Conservation (phyloP, 768 basidiomycete genomes). For the Cubamyces sp. region DNA sequence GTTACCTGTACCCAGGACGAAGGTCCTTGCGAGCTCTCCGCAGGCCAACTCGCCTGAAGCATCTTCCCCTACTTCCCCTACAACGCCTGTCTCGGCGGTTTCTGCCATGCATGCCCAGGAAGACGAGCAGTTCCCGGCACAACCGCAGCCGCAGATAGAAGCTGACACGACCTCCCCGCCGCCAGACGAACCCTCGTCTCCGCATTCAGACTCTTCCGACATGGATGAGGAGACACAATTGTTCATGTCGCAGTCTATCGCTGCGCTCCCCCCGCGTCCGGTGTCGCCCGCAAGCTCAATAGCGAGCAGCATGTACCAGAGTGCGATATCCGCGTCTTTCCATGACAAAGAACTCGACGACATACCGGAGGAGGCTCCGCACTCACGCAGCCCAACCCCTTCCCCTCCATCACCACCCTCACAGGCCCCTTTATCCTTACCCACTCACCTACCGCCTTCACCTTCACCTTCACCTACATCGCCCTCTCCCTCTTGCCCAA, state of each 20-base stretch:
- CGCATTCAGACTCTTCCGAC: slow-evolving; percentile 44
- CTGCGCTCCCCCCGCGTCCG: slow-evolving; percentile 49
- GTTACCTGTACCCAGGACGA: slow-evolving; percentile 12
- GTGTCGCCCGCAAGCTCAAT: slow-evolving; percentile 45
- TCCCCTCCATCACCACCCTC: neutral
- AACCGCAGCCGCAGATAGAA: too few relatives aligned
- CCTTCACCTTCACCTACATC: too few relatives aligned
- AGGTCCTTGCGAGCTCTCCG: too few relatives aligned
- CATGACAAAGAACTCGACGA: slow-evolving; percentile 6
- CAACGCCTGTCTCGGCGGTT: neutral
- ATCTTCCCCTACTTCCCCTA: slow-evolving; percentile 12
- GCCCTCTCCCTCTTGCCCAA: too few relatives aligned
- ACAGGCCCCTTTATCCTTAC: neutral
- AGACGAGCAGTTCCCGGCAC: too few relatives aligned
- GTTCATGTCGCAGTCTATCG: slow-evolving; percentile 79
- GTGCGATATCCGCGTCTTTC: slow-evolving; percentile 54
- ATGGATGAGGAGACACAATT: slow-evolving; percentile 67
- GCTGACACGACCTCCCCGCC: neutral
- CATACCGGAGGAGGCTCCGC: slow-evolving; percentile 13
- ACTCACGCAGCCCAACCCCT: slow-evolving; percentile 10
- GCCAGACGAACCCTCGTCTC: slow-evolving; percentile 44
- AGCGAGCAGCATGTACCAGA: slow-evolving; percentile 77
- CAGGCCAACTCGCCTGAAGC: neutral
- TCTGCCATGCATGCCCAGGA: neutral
- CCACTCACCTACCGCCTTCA: too few relatives aligned